Evolutionary conservation across 495 filamentous ascomycete species (phyloP).

Genomic region (Penicillium lividum): DNA sequence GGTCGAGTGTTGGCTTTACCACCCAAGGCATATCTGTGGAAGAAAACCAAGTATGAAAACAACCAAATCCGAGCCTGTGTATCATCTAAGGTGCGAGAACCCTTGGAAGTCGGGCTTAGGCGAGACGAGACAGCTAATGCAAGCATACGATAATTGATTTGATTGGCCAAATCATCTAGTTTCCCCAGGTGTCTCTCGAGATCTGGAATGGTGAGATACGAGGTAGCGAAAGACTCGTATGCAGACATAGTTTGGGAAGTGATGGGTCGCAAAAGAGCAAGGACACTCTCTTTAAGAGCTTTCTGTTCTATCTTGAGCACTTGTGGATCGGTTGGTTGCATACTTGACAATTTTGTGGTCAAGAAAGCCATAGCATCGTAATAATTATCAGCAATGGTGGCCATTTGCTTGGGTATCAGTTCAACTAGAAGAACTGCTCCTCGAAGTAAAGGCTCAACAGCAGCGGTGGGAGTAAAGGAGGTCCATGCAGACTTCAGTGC

Average conservation of each 20-base stretch:
- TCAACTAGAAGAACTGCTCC: slow-evolving; percentile 41
- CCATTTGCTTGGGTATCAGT: slow-evolving; percentile 51
- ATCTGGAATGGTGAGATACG: slow-evolving; percentile 54
- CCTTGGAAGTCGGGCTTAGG: slow-evolving; percentile 31
- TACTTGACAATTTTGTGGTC: slow-evolving; percentile 32
- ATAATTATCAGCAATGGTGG: slow-evolving; percentile 43
- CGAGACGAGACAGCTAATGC: slow-evolving; percentile 46
- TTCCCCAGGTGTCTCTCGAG: slow-evolving; percentile 41
- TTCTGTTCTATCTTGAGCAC: slow-evolving; percentile 5
- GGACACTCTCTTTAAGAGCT: slow-evolving; percentile 36
- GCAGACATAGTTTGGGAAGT: slow-evolving; percentile 48
- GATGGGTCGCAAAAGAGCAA: slow-evolving; percentile 51
- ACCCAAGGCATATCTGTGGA: slow-evolving; percentile 58
- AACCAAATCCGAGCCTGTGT: slow-evolving; percentile 65
- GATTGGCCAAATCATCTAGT: slow-evolving; percentile 48
- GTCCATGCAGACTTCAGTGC: slow-evolving; percentile 37
- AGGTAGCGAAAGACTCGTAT: slow-evolving; percentile 59
- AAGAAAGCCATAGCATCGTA: slow-evolving; percentile 46
- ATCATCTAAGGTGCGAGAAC: slow-evolving; percentile 26
- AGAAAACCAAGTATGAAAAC: slow-evolving; percentile 75
- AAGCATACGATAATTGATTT: slow-evolving; percentile 56
- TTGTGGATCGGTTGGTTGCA: slow-evolving; percentile 7
- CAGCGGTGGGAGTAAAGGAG: slow-evolving; percentile 20
- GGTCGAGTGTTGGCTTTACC: slow-evolving; percentile 38
- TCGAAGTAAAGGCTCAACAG: slow-evolving; percentile 38